Base-by-base conservation (phyloP, 2,329 filamentous ascomycete species). In the Aspergillus thermomutatus region DNA sequence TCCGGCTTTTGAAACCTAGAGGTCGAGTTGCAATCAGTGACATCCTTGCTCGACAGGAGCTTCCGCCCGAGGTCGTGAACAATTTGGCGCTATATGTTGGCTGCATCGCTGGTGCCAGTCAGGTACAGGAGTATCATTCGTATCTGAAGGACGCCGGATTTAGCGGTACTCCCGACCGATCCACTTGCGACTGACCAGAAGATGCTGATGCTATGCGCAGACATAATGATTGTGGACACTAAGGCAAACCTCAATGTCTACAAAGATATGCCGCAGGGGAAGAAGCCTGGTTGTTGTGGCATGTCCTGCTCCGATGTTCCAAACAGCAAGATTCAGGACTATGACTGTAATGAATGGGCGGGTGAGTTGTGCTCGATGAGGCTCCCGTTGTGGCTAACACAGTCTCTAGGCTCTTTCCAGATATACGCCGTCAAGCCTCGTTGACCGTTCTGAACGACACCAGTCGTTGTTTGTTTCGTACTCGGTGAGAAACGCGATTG, bases 1-100 rank as follows among this genome's bases (percentile, higher is more conserved):
- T 76, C 55, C 79, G 85, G 1, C 60, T 88, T 0, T 73, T 88
- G 1, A 84, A 81, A 60, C 77, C 80, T 0, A 80, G 82, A 3
- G 85, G 85, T 0, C 72, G 84, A 6, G 70, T 87, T 9, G 84
- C 84, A 0, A 71, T 88, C 37, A 82, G 79, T 1, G 85, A 88
- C 63, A 85, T 87, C 10, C 71, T 88, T 1, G 78, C 82, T 1
- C 77, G 73, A 54, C 80, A 80, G 64, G 64, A 71, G 8, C 70
- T 87, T 1, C 72, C 83, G 0, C 65, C 79, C 7, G 65, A 77
- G n/a, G 65, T 87, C n/a, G 75, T 71, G 49, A 70, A 72, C 1
- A 75, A 80, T 60, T 72, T 84, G 25, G 78, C 79, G 1, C 64
- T 87, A 5, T 85, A 86, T 65, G 81, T 86, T 2, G 84, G 85